These are phyloP conservation scores for Xylaria sp. DNA, from an alignment of 2,329 filamentous ascomycete species.

Conservation along the genomic window DNA sequence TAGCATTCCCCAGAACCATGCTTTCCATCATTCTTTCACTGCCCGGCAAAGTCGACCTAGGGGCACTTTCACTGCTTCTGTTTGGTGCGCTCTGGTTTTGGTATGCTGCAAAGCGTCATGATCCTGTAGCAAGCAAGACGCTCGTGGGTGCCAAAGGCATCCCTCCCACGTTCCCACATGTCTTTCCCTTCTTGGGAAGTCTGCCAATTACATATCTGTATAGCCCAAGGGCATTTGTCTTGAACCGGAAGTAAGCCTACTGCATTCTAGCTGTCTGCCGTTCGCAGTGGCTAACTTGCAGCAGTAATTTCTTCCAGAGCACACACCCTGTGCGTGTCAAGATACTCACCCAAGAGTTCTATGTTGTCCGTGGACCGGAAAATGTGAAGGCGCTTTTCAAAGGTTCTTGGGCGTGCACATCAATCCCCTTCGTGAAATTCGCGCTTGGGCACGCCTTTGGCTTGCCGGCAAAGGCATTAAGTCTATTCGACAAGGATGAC, in stretches of 20 bases:
- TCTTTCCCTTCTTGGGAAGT: constrained; percentile 42
- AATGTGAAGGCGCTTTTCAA: constrained; percentile 45
- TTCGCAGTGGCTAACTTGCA: constrained; percentile 4
- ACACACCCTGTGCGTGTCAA: constrained; percentile 39
- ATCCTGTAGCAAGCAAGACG: constrained; percentile 20
- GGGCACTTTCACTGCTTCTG: constrained; percentile 34
- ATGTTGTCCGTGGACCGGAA: constrained; percentile 39
- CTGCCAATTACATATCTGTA: constrained; percentile 42
- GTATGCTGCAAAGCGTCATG: constrained; percentile 28
- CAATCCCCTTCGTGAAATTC: constrained; percentile 46
- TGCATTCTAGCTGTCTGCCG: constrained; percentile 9
- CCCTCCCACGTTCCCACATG: constrained; percentile 41
- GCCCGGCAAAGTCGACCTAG: constrained; percentile 21
- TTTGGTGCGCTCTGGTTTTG: constrained; percentile 33
- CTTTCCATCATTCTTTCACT: background rate
- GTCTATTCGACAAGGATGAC: constrained; percentile 44
- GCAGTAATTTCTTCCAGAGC: constrained; percentile 44
- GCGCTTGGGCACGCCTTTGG: constrained; percentile 47
- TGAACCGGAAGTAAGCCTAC: constrained; percentile 37
- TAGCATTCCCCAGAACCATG: no score
- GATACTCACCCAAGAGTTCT: constrained; percentile 43
- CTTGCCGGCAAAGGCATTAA: constrained; percentile 42
- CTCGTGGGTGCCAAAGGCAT: constrained; percentile 20
- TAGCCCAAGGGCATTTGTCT: constrained; percentile 40
- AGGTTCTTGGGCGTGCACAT: constrained; percentile 40